Base-by-base conservation (phyloP, 495 filamentous ascomycete species). In the Durotheca rogersii region DNA sequence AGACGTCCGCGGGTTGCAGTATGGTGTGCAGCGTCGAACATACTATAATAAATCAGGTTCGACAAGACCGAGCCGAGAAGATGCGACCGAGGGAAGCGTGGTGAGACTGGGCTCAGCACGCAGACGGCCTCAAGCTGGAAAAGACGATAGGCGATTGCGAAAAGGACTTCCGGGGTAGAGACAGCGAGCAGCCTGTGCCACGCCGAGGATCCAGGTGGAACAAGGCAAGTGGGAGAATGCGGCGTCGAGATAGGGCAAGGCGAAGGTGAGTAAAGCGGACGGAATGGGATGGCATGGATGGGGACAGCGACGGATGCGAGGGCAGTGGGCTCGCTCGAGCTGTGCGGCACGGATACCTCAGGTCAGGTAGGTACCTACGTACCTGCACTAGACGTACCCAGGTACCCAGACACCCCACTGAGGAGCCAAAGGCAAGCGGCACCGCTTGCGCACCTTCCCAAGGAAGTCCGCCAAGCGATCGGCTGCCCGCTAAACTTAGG, bases 401-500 rank as follows among this genome's bases (percentile, higher is more conserved):
- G n/a, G n/a, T n/a, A n/a, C n/a, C n/a, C n/a, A n/a, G n/a, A n/a
- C n/a, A n/a, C n/a, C n/a, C n/a, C n/a, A 20, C 11, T 39, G 33
- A 43, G 38, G 35, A 37, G 21, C 51, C 47, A 58, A 58, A 27
- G 23, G 55, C 55, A 58, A 58, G 43, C 37, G n/a, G 49, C 49
- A 36, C 55, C 55, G 55, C 41, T 58, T 45, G 44, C 53, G 49
- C 51, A 34, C 38, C 34, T 49, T 49, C 55, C 55, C 48, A 45
- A 40, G 35, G 20, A 36, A 35, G 6, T 53, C 49, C 21, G 31
- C 4, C 20, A 35, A 44, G 48, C 53, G 55, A 58, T 58, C 53
- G 55, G 55, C 31, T 48, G 54, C 40, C 39, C 53, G 40, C 12
- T 31, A 58, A 34, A 29, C 49, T 37, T 31, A 6, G 35, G 23